These are phyloP conservation scores for Albugo candida DNA, from an alignment of 352 stramenopile genomes.

Conservation along the genomic window DNA sequence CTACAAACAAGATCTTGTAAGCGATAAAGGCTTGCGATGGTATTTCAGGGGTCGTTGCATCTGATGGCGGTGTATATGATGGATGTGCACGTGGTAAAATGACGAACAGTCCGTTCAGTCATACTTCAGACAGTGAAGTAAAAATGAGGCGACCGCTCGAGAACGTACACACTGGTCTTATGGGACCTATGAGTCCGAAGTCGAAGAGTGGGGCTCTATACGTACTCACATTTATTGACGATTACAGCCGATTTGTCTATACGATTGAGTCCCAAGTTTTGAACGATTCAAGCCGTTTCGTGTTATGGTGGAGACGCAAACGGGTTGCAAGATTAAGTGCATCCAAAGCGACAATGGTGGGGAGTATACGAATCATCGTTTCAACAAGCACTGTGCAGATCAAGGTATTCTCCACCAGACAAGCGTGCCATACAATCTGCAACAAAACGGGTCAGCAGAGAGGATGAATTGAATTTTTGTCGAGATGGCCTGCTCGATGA, in stretches of 20 bases:
- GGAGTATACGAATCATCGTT: constrained; percentile 6
- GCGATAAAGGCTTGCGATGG: not conserved
- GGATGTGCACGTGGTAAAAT: constrained; percentile 11
- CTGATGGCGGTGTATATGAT: constrained; percentile 2
- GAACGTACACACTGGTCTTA: constrained; percentile 7
- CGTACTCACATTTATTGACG: constrained; percentile 10
- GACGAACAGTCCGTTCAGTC: not conserved
- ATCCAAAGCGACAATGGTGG: constrained; percentile 10
- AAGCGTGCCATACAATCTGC: constrained; percentile 2
- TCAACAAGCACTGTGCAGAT: constrained; percentile 1
- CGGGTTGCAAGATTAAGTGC: constrained; percentile 1
- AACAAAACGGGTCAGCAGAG: constrained; percentile 9
- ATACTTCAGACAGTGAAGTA: constrained; percentile 3
- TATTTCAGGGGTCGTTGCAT: not conserved
- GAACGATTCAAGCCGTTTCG: constrained; percentile 4
- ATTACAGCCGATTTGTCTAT: constrained; percentile 5
- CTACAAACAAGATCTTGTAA: not conserved
- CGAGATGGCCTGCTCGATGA: constrained; percentile 5
- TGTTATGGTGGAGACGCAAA: constrained; percentile 3
- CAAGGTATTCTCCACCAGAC: constrained; percentile 9
- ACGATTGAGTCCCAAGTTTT: constrained; percentile 2
- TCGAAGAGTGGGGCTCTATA: constrained; percentile 5
- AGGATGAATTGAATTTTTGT: constrained; percentile 10
- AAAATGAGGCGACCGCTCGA: constrained; percentile 5
- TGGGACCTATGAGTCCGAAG: constrained; percentile 3